Evolutionary conservation across 140 eudicot species (phyloP).

Genomic region (Cichorium intybus): DNA sequence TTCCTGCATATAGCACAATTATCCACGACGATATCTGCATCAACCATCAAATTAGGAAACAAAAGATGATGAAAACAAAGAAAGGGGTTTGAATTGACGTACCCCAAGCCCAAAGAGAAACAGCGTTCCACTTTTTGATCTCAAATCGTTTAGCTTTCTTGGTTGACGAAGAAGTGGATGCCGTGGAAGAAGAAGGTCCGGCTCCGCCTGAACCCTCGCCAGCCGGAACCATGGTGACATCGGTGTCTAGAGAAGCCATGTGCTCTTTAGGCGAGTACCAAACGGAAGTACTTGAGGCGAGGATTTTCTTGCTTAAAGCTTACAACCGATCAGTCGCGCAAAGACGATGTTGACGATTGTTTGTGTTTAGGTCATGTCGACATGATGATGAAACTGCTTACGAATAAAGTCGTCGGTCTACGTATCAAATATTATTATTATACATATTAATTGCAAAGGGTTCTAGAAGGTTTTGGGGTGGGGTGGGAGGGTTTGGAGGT

Average conservation of each 20-base stretch:
- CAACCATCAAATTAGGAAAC: constrained; percentile 10
- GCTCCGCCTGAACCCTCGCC: constrained; percentile 53
- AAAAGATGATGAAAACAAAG: neutral
- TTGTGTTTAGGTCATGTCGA: constrained; percentile 17
- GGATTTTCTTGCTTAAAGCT: neutral
- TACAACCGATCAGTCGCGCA: neutral
- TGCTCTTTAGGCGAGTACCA: neutral
- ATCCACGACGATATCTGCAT: constrained; percentile 83
- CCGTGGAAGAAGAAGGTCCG: constrained; percentile 53
- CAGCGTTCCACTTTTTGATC: constrained; percentile 95
- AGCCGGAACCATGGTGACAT: constrained; percentile 65
- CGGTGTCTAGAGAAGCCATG: constrained; percentile 71
- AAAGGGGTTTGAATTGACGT: constrained; percentile 1
- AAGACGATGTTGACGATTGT: constrained; percentile 6
- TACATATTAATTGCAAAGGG: too few relatives aligned
- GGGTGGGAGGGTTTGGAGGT: too few relatives aligned
- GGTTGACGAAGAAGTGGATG: constrained; percentile 40
- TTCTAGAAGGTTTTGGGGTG: too few relatives aligned
- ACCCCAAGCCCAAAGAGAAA: constrained; percentile 96
- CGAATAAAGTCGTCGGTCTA: too few relatives aligned
- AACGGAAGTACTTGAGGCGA: neutral
- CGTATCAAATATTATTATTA: too few relatives aligned
- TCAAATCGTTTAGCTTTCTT: constrained; percentile 75
- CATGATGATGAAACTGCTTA: neutral
- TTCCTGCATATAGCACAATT: constrained; percentile 85